phyloP scores from a whole-genome alignment of 1,139 yeast species.

The Geotrichum klebahnii region DNA sequence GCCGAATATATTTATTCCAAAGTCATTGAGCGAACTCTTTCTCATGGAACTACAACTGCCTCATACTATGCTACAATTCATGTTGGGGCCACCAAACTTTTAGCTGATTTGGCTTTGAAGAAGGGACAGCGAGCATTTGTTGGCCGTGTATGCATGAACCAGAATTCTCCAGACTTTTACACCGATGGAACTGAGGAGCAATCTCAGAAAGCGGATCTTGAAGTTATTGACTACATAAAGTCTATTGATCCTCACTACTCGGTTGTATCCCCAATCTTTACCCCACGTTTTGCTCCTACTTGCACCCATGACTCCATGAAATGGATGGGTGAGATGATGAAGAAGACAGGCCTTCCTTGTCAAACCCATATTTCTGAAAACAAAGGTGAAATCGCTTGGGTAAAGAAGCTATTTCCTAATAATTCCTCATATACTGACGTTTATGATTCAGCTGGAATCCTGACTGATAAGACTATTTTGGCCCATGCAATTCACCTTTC shows the following conservation, averaged over 20 bases:
- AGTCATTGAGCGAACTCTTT: constrained; percentile 63
- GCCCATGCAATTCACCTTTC: constrained; percentile 86
- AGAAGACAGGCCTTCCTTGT: constrained; percentile 53
- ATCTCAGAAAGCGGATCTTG: constrained; percentile 54
- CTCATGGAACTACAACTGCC: constrained; percentile 86
- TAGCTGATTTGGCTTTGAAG: constrained; percentile 65
- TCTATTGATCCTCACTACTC: constrained; percentile 50
- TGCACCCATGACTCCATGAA: constrained; percentile 62
- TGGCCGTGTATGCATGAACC: constrained; percentile 92
- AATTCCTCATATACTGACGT: constrained; percentile 68
- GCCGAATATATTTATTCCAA: constrained; percentile 62
- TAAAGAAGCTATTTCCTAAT: constrained; percentile 68
- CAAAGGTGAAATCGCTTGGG: constrained; percentile 68
- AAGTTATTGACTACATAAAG: constrained; percentile 55
- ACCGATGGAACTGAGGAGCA: constrained; percentile 55
- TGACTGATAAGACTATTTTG: constrained; percentile 64
- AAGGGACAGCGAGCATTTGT: constrained; percentile 83
- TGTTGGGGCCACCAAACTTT: constrained; percentile 62
- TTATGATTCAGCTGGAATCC: constrained; percentile 59
- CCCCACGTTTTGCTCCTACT: constrained; percentile 93
- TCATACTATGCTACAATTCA: constrained; percentile 89
- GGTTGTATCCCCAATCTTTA: constrained; percentile 63
- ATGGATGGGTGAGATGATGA: constrained; percentile 60
- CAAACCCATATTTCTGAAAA: constrained; percentile 93
- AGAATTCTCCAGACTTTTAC: constrained; percentile 65